Percentiles rank a stretch among this genome's conserved stretches.
phyloP scores from a whole-genome alignment of 768 basidiomycete species.

The Lanmaoa pseudosensibilis region DNA sequence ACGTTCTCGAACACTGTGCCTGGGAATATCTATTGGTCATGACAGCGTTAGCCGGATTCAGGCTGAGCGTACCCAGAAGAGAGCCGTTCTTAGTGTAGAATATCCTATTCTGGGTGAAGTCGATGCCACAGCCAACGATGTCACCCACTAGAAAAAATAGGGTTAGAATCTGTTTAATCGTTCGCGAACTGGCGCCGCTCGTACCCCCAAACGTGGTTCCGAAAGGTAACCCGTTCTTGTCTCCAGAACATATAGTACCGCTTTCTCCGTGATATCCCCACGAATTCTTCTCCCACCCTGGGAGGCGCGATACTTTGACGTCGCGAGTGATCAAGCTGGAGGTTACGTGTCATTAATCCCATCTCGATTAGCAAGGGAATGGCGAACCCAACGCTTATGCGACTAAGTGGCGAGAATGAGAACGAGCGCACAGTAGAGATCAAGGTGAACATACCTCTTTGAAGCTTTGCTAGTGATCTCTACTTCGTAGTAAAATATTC shows the following conservation, averaged over 20 bases:
- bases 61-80: constrained; percentile 51
- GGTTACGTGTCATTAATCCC: constrained; percentile 13
- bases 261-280: constrained; percentile 96
- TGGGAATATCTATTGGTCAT: constrained; percentile 27
- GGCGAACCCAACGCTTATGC: constrained; percentile 78
- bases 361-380: background rate
- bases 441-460: constrained; percentile 59
- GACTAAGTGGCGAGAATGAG: constrained; percentile 42
- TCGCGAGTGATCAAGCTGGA: constrained; percentile 64
- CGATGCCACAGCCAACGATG: constrained; percentile 88
- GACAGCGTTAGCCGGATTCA: constrained; percentile 1
- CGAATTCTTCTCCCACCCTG: constrained; percentile 82
- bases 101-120: constrained; percentile 74
- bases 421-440: constrained; percentile 5
- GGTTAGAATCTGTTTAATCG: background rate
- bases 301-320: constrained; percentile 70
- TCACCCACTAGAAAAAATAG: constrained; percentile 63
- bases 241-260: constrained; percentile 73
- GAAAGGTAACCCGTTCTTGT: constrained; percentile 69
- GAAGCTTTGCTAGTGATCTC: constrained; percentile 76
- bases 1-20: constrained; percentile 73
- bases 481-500: constrained; percentile 94
- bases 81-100: constrained; percentile 92
- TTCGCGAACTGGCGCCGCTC: constrained; percentile 26
- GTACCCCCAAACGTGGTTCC: constrained; percentile 81